phyloP scores from a whole-genome alignment of 2,329 filamentous ascomycete species.

The Acrodontium crateriforme region DNA sequence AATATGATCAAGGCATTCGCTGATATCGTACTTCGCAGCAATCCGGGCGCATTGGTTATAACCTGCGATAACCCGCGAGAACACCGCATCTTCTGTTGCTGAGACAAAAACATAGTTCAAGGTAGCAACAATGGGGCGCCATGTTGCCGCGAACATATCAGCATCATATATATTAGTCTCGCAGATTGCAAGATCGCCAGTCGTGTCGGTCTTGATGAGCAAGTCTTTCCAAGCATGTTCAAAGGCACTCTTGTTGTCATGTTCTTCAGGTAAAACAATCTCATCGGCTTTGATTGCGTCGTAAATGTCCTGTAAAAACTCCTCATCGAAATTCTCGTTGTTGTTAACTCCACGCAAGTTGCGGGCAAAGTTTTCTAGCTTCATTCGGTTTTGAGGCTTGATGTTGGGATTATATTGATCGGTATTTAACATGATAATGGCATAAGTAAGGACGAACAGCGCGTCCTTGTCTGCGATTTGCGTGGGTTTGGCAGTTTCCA shows the following conservation, averaged over 20 bases:
- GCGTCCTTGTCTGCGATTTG: constrained; percentile 76
- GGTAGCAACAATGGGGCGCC: constrained; percentile 88
- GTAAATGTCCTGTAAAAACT: constrained; percentile 77
- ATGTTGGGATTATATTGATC: constrained; percentile 94
- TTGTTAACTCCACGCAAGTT: constrained; percentile 87
- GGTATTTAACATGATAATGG: constrained; percentile 94
- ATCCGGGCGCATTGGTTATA: constrained; percentile 95
- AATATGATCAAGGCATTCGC: constrained; percentile 82
- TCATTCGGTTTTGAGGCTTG: constrained; percentile 68
- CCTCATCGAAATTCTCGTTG: constrained; percentile 66
- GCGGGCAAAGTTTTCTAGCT: constrained; percentile 62
- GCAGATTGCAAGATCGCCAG: constrained; percentile 61
- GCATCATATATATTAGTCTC: constrained; percentile 92
- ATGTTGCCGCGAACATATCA: constrained; percentile 93
- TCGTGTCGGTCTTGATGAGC: constrained; percentile 65
- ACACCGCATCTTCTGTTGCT: constrained; percentile 90
- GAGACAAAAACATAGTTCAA: constrained; percentile 98
- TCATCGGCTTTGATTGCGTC: constrained; percentile 85
- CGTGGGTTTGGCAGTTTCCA: constrained; percentile 51
- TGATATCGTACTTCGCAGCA: constrained; percentile 68
- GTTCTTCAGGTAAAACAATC: constrained; percentile 93
- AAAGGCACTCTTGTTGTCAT: constrained; percentile 91
- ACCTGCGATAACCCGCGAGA: constrained; percentile 80
- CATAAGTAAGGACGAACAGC: constrained; percentile 82
- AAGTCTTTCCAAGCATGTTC: constrained; percentile 97